Evolutionary conservation across 257 asterid species (phyloP).

Genomic region (Mitragyna speciosa): DNA sequence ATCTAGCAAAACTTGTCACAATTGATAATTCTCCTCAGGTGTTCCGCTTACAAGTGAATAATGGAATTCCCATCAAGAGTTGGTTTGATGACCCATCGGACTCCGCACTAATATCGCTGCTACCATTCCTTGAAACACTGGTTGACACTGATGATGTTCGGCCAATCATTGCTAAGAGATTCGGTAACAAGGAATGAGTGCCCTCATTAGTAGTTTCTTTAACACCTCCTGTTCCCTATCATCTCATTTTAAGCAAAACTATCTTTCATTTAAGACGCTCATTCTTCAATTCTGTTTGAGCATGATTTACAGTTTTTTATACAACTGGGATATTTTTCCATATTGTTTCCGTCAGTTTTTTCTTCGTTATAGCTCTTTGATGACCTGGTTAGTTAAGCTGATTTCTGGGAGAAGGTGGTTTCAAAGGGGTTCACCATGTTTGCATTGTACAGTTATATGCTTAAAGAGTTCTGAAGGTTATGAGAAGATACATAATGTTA

Average conservation of each 20-base stretch:
- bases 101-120: slow-evolving; percentile 64
- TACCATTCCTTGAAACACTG: slow-evolving; percentile 92
- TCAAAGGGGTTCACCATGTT: slow-evolving; percentile 36
- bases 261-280: slow-evolving; percentile 43
- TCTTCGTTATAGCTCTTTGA: slow-evolving; percentile 26
- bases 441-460: slow-evolving; percentile 57
- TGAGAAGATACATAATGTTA: slow-evolving; percentile 40
- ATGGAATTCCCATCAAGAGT: slow-evolving; percentile 96
- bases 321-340: slow-evolving; percentile 34
- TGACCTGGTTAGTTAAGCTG: slow-evolving; percentile 47
- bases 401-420: slow-evolving; percentile 47
- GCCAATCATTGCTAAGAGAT: slow-evolving; percentile 87
- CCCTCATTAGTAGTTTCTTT: slow-evolving; percentile 49
- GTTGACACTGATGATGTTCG: slow-evolving; percentile 89
- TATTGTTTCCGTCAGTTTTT: slow-evolving; percentile 40
- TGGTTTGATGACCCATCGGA: slow-evolving; percentile 96
- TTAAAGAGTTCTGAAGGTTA: background rate
- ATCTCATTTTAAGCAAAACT: slow-evolving; percentile 27
- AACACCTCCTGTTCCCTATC: slow-evolving; percentile 36
- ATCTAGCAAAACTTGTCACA: slow-evolving; percentile 85
- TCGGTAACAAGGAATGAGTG: slow-evolving; percentile 96
- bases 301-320: slow-evolving; percentile 47
- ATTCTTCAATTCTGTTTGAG: slow-evolving; percentile 44
- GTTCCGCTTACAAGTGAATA: slow-evolving; percentile 90
- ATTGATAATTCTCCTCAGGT: slow-evolving; percentile 98